Evolutionary conservation across 1,139 yeast species (phyloP), one percentile per base, ranked within the genome.

Genomic region (Saccharomyces hybrid): DNA sequence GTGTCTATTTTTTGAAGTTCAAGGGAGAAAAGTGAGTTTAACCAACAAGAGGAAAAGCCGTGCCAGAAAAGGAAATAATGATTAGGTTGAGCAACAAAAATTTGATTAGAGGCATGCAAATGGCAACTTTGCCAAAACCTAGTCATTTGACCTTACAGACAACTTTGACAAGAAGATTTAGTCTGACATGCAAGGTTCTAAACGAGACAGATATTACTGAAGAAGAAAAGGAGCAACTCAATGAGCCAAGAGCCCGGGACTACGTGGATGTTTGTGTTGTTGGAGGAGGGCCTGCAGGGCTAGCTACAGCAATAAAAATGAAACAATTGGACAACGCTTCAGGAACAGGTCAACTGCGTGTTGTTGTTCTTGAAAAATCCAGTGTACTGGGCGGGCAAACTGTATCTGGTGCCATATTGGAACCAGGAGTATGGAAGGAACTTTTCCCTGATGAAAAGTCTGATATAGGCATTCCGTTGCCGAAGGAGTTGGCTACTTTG

Each of bases 201-300:
- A 31, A 31, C 34, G 1, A 31, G 34, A 2, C 14, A 31, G 34
- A 2, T 3, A 6, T 31, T 31, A 31, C 34, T 31, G 34, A 31
- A 31, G 34, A 31, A 31, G 34, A 31, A 31, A 31, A 2, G 34
- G 34, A 31, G 34, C 34, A 1, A 31, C 34, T 31, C 1, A 31
- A 31, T 31, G 83, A 79, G 59, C 90, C 86, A 59, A 76, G 98
- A 57, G 95, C 87, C 9, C 80, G 78, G 7, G 98, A 93, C 64
- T 79, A 80, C 41, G 97, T 89, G n/a, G 99, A 93, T 69, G 95
- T 93, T 19, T 88, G 96, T 65, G 89, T 93, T 51, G 96, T 93
- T 1, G 99, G 99, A 44, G 99, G 96, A 47, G 99, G 99, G 0
- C 98, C 98, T 4, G 95, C 98, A 1, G 99, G 99, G 9, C 76